Percentiles rank a stretch among this genome's conserved stretches.
Conservation (phyloP, 2,329 filamentous ascomycete species). For the Colletotrichum destructivum region DNA sequence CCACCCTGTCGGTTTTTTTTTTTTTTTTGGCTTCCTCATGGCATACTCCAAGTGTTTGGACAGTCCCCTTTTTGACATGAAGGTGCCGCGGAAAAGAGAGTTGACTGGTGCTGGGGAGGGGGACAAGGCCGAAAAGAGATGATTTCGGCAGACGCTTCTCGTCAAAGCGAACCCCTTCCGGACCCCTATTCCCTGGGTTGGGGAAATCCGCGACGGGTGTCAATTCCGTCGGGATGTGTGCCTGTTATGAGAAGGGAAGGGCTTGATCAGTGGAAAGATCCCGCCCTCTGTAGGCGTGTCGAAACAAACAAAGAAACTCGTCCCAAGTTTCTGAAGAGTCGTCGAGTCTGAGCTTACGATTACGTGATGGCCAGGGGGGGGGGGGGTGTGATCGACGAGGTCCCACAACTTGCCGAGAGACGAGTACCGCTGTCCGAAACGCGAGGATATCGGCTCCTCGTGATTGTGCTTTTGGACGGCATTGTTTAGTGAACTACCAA, state of each 20-base stretch:
- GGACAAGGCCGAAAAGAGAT: not conserved
- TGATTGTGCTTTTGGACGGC: no score
- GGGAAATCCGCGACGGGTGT: not conserved
- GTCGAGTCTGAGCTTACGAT: constrained; percentile 8
- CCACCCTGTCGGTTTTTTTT: not conserved
- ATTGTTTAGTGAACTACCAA: no score
- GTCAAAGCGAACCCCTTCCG: not conserved
- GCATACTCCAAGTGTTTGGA: constrained; percentile 25
- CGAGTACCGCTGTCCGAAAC: constrained; percentile 1
- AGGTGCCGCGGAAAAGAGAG: not conserved
- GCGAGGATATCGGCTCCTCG: not conserved
- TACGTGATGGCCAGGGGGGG: not conserved
- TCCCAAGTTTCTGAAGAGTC: not conserved
- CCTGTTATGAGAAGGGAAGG: not conserved
- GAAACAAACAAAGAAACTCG: constrained; percentile 6
- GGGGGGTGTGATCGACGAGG: not conserved
- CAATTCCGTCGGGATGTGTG: not conserved
- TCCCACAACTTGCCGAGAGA: constrained; percentile 13
- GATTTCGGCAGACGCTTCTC: not conserved
- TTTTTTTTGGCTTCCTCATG: not conserved
- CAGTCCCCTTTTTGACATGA: constrained; percentile 29
- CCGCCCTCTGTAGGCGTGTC: not conserved
- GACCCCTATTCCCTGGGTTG: not conserved
- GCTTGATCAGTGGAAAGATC: not conserved
- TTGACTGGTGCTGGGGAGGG: not conserved